Percentiles rank a stretch among this genome's conserved stretches.
phyloP scores from a whole-genome alignment of 2,329 filamentous ascomycete genomes.

The Botryosphaeria dothidea region DNA sequence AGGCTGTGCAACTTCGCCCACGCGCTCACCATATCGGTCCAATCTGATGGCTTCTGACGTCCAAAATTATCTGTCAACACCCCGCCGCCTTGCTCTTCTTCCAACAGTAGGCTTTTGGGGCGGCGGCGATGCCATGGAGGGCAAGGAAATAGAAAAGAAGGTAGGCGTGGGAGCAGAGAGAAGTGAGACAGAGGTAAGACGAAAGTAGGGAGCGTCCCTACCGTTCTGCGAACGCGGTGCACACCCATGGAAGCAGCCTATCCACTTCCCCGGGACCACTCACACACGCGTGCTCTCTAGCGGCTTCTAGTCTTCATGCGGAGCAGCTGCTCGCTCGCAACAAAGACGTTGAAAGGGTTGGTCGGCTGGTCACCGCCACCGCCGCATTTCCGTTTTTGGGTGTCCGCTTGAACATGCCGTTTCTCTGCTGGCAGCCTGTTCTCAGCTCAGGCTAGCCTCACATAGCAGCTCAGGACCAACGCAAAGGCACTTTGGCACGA shows the following conservation, averaged over 20 bases:
- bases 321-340: not conserved
- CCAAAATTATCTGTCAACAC: not conserved
- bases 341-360: not conserved
- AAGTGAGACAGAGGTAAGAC: conserved; percentile 6
- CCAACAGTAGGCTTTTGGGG: not conserved
- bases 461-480: too few species aligned
- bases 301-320: not conserved
- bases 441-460: too few species aligned
- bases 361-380: conserved; percentile 10
- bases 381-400: not conserved
- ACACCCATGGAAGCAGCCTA: not conserved
- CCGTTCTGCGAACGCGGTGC: not conserved
- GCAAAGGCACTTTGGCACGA: not conserved
- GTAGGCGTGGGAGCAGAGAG: not conserved
- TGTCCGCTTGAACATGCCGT: not conserved
- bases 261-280: not conserved
- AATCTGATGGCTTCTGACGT: not conserved
- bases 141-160: not conserved
- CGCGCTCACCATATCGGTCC: not conserved
- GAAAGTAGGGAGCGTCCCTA: conserved; percentile 15
- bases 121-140: conserved; percentile 2
- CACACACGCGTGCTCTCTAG: not conserved
- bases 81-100: not conserved
- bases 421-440: not conserved
- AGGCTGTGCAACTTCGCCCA: conserved; percentile 8